These are phyloP conservation scores for Azolla pinnata DNA, from an alignment of 75 land plant genomes.

Conservation along the genomic window DNA sequence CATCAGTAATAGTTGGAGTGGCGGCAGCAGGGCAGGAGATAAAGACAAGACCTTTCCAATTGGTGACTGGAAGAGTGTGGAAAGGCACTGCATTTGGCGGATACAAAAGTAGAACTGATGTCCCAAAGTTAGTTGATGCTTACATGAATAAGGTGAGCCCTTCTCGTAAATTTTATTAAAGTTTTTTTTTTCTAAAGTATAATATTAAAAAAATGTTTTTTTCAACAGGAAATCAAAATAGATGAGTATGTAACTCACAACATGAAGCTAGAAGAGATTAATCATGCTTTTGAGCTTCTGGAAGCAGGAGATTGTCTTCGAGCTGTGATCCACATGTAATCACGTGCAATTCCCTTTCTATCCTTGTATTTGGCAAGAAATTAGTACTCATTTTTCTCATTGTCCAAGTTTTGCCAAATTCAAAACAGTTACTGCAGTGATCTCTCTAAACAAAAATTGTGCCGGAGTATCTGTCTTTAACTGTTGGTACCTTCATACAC, in stretches of 20 bases:
- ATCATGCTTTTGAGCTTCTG: slow-evolving; percentile 32
- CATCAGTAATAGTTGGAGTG: slow-evolving; percentile 34
- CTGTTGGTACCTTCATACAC: no score
- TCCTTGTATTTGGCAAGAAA: no score
- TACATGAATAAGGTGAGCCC: slow-evolving; percentile 30
- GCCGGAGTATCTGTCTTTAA: no score
- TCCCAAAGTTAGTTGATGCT: slow-evolving; percentile 30
- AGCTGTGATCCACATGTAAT: slow-evolving; percentile 23
- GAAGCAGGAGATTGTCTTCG: slow-evolving; percentile 35
- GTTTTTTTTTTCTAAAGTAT: slow-evolving; percentile 1
- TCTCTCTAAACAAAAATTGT: no score
- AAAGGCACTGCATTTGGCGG: slow-evolving; percentile 41
- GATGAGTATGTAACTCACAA: slow-evolving; percentile 38
- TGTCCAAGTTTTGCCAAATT: no score
- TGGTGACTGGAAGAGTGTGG: slow-evolving; percentile 38
- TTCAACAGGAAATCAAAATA: slow-evolving; percentile 31
- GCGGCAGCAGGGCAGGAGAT: slow-evolving; percentile 35
- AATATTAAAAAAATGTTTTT: not conserved
- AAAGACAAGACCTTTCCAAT: slow-evolving; percentile 31
- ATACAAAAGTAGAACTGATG: slow-evolving; percentile 33
- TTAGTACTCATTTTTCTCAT: no score
- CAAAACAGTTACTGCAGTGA: no score
- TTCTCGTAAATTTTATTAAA: not conserved
- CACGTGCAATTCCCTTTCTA: no score
- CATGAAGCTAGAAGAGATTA: slow-evolving; percentile 21